Base-by-base conservation (phyloP, 1,284 basidiomycete genomes). In the Cutaneotrichosporon spelunceum region DNA sequence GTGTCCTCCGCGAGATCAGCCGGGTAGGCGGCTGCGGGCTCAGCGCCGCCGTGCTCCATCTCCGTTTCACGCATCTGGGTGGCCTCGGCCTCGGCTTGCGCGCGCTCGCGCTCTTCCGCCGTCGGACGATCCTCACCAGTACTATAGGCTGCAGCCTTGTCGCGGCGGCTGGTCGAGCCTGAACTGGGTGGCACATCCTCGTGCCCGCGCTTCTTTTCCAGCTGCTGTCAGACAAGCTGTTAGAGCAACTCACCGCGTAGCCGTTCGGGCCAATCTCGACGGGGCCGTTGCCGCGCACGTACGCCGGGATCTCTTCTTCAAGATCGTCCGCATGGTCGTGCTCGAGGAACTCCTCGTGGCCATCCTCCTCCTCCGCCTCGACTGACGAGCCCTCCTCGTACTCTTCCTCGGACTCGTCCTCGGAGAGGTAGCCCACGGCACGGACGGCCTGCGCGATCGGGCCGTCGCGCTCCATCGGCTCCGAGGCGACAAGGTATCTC, bases 371-470 rank as follows among this genome's bases (percentile, higher is more conserved):
- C 14, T 69, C 70, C 54, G 86, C 85, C 63, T 89, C 89, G 60
- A 89, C 89, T 57, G 86, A 88, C 39, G 85, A 87, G 10, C 86
- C 88, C 57, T 86, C 88, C 49, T 85, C 85, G 23, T 87, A 85
- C 16, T 83, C 84, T 55, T 85, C 85, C 2, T 87, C 88, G 48
- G 88, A 87, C 2, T 89, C 88, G 61, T 90, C 90, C 63, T 87
- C 88, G 36, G 75, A 78, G 48, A 65, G 66, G 72, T 77, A 79
- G 53, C 94, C 94, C 1, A 86, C 93, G 24, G 87, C 84, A 61
- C 93, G 84, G 33, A 99, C 95, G 54, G 93, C 94, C 26, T 93
- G 92, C 48, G 90, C 90, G 21, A 99, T 90, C 11, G 92, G 93
- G 5, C 96, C 95, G 55, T 87, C 88, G 58, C 95, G 83, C 81